Conservation (phyloP, 306 rosid species). For the Vigna nakashimae region DNA sequence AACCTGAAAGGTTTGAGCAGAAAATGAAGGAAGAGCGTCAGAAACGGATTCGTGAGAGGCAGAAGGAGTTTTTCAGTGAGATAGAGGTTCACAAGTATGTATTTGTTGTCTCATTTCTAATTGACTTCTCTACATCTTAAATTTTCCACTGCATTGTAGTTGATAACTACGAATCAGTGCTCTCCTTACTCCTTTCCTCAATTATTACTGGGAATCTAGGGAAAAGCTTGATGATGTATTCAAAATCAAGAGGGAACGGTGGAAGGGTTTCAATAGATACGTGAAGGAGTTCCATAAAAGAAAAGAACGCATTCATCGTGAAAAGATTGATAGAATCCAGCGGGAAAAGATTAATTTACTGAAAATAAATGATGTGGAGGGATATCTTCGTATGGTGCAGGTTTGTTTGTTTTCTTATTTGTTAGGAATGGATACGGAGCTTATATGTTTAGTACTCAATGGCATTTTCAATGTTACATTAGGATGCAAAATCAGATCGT, state of each 20-base stretch:
- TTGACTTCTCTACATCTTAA: constrained; percentile 4
- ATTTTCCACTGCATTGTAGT: constrained; percentile 26
- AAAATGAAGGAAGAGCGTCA: constrained; percentile 99
- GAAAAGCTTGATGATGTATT: constrained; percentile 92
- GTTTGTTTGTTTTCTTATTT: constrained; percentile 52
- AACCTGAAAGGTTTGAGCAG: constrained; percentile 91
- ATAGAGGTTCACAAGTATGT: constrained; percentile 98
- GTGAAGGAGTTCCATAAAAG: constrained; percentile 94
- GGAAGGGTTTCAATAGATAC: constrained; percentile 92
- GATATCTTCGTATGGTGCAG: constrained; percentile 99
- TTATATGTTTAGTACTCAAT: constrained; percentile 26
- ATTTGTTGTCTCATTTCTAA: constrained; percentile 9
- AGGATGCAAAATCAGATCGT: constrained; percentile 99
- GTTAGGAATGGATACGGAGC: constrained; percentile 26
- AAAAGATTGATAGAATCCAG: constrained; percentile 97
- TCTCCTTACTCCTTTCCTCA: constrained; percentile 26
- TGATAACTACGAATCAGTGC: constrained; percentile 10
- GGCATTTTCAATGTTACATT: constrained; percentile 33
- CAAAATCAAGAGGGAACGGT: constrained; percentile 88
- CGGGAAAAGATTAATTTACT: constrained; percentile 98
- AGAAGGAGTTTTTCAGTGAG: constrained; percentile 95
- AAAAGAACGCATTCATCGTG: constrained; percentile 98
- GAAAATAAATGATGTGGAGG: constrained; percentile 98
- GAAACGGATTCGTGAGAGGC: constrained; percentile 96
- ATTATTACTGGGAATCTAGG: constrained; percentile 61